Base-by-base conservation (phyloP, 208 protist genomes). In the Leishmania aethiopica region DNA sequence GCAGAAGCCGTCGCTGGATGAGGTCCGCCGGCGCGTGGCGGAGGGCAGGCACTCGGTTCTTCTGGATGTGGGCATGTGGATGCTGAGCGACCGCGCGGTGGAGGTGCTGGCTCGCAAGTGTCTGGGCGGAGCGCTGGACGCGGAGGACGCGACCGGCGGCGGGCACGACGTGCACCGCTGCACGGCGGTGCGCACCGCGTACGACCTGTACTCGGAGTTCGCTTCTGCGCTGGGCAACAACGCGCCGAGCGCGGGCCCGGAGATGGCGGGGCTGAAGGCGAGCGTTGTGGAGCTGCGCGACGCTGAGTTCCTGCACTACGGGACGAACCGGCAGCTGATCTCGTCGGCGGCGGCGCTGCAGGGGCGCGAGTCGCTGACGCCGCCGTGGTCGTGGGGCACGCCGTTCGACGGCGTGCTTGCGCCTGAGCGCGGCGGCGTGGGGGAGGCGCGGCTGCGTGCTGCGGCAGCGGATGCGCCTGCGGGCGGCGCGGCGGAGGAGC, bases 201-300 rank as follows among this genome's bases (percentile, higher is more conserved):
- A 89, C 74, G 89, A 92, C 80, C 80, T 92, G 25, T 92, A 87
- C 76, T 72, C 79, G n/a, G 80, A 90, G 19, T 92, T 92, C 57
- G 89, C 84, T 1, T 69, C 66, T 37, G 71, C 79, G 51, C 84
- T 92, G 35, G 89, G 89, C 60, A 64, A 51, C 15, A 28, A 73
- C 37, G 82, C 86, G 35, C 49, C 62, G 5, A 60, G 42, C 8
- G 64, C 51, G 25, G 79, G 79, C 19, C 51, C 75, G 15, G 81
- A 73, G 78, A 51, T 80, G 6, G 62, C 51, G 25, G 35, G 72
- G 71, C 78, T 91, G 70, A 83, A 82, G 75, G 84, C 85, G 53
- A 70, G 77, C 35, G 83, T 92, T 67, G 74, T 90, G 72, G 84
- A 86, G 67, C 78, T 90, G 28, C 64, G 47, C 3, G 81, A 84